These are phyloP conservation scores for Penicillium antarcticum DNA, from an alignment of 495 filamentous ascomycete species.

Conservation along the genomic window DNA sequence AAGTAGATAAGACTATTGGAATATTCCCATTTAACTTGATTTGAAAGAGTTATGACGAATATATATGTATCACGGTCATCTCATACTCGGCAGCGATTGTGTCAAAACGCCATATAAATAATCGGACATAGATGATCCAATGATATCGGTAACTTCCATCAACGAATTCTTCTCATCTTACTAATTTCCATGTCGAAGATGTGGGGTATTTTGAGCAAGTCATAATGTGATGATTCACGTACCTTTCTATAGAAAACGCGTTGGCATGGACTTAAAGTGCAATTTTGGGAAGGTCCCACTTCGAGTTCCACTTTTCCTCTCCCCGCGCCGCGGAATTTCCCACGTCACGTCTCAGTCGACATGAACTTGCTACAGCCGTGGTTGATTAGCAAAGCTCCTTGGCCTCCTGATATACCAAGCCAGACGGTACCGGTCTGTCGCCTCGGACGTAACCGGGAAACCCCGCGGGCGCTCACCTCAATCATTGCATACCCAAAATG, in stretches of 20 bases:
- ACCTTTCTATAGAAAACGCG: no score
- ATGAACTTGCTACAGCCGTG: no score
- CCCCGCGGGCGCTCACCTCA: not conserved
- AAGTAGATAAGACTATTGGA: no score
- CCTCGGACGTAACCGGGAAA: not conserved
- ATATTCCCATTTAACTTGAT: no score
- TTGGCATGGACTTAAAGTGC: no score
- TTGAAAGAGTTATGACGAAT: no score
- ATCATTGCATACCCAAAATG: not conserved
- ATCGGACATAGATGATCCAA: not conserved
- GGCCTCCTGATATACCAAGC: no score
- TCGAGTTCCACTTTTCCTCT: not conserved
- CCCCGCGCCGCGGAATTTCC: constrained; percentile 4
- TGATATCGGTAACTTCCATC: not conserved
- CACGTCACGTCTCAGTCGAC: not conserved
- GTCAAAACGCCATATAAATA: not conserved
- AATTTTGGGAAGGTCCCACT: no score
- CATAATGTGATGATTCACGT: no score
- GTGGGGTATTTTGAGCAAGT: no score
- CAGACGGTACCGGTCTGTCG: no score
- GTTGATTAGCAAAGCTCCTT: no score
- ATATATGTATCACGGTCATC: not conserved
- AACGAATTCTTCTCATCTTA: not conserved
- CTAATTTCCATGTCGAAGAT: not conserved
- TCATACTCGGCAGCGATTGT: not conserved